Evolutionary conservation across 768 basidiomycete species (phyloP).

Genomic region (Amanita exitialis): DNA sequence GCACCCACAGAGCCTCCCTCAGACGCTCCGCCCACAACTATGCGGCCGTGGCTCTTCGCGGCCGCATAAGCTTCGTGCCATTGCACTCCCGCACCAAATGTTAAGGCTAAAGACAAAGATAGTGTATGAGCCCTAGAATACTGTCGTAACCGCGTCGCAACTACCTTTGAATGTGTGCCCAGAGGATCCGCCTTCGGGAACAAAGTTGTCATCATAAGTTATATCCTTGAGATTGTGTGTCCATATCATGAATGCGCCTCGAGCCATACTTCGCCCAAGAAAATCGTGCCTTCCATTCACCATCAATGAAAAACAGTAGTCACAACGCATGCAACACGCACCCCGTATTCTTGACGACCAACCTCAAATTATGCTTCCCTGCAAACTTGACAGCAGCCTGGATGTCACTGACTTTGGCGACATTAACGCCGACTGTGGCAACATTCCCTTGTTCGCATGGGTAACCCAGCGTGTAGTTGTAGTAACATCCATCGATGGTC

Average conservation of each 20-base stretch:
- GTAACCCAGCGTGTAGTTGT: conserved; percentile 28
- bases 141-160: not conserved
- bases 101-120: conserved; percentile 13
- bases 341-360: conserved; percentile 19
- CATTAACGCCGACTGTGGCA: too few relatives aligned
- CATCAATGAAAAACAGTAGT: conserved; percentile 3
- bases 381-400: conserved; percentile 16
- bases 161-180: conserved; percentile 7
- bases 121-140: not conserved
- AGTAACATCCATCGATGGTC: conserved; percentile 40
- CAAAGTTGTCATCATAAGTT: conserved; percentile 17
- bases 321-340: not conserved
- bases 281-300: conserved; percentile 25
- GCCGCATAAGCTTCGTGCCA: conserved; percentile 34
- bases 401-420: conserved; percentile 20
- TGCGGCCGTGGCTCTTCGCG: conserved; percentile 15
- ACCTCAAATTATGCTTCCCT: conserved; percentile 20
- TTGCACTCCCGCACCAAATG: conserved; percentile 34
- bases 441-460: conserved; percentile 21
- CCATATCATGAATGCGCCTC: conserved; percentile 29
- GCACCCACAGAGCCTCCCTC: too few relatives aligned
- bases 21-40: too few relatives aligned
- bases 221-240: conserved; percentile 27
- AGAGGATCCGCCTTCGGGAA: conserved; percentile 21
- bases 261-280: conserved; percentile 33